A percentile compares a stretch with the other conserved stretches of the same genome.
These are phyloP conservation scores for Ogataea philodendri DNA, from an alignment of 805 yeast species.

Conservation along the genomic window DNA sequence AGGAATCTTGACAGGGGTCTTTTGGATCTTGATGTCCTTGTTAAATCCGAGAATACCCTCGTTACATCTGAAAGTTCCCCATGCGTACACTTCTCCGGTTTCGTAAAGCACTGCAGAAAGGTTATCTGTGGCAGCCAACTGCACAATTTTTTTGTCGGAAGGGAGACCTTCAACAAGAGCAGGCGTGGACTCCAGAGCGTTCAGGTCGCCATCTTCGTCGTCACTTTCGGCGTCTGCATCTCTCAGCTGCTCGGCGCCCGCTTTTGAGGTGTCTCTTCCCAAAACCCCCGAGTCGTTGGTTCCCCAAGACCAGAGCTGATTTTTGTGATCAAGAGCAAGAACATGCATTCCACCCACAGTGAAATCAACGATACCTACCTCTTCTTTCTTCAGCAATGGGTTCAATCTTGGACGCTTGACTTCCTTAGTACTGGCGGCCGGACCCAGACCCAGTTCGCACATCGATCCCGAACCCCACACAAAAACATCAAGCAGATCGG, in stretches of 20 bases:
- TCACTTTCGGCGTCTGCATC: slow-evolving; percentile 62
- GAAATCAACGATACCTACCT: slow-evolving; percentile 73
- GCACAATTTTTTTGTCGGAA: slow-evolving; percentile 57
- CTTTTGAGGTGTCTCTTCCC: slow-evolving; percentile 77
- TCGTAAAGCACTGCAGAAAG: slow-evolving; percentile 76
- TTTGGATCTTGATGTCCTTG: slow-evolving; percentile 61
- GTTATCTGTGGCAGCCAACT: slow-evolving; percentile 89
- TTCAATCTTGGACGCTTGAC: slow-evolving; percentile 95
- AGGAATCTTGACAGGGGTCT: slow-evolving; percentile 59
- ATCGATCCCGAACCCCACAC: slow-evolving; percentile 97
- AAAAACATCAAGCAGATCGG: slow-evolving; percentile 66
- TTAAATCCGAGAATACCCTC: slow-evolving; percentile 89
- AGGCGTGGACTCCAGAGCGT: slow-evolving; percentile 88
- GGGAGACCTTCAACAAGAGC: slow-evolving; percentile 69
- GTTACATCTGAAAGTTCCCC: slow-evolving; percentile 96
- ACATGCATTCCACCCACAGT: slow-evolving; percentile 97
- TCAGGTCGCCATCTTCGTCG: slow-evolving; percentile 81
- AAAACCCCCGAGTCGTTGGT: slow-evolving; percentile 88
- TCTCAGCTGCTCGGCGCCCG: slow-evolving; percentile 59
- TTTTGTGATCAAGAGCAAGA: slow-evolving; percentile 72
- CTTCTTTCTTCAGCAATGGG: slow-evolving; percentile 63
- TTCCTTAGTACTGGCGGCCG: slow-evolving; percentile 84
- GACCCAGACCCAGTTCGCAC: slow-evolving; percentile 98
- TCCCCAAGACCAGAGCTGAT: slow-evolving; percentile 98
- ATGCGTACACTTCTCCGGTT: slow-evolving; percentile 88